Evolutionary conservation across 257 asterid species (phyloP).

Genomic region (Solanum gandarillasii): DNA sequence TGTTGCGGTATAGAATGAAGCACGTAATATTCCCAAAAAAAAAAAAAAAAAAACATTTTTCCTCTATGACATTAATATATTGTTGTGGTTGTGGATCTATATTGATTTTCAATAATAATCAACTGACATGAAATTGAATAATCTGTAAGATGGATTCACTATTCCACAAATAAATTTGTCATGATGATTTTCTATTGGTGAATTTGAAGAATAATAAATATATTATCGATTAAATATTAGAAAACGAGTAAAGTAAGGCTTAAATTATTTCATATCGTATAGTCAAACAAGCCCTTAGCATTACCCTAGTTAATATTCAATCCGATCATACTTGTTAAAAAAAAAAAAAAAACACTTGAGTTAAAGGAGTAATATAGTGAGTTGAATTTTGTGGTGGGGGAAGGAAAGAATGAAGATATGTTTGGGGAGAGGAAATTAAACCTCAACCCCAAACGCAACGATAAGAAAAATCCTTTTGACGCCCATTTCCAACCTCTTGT

Average conservation of each 20-base stretch:
- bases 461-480: slow-evolving; percentile 27
- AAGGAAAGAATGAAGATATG: neutral
- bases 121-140: neutral
- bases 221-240: neutral
- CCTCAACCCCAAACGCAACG: slow-evolving; percentile 32
- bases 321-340: too few relatives aligned
- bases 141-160: neutral
- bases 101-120: neutral
- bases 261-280: too few relatives aligned
- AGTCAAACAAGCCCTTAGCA: neutral
- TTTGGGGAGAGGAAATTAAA: slow-evolving; percentile 5
- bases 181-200: neutral
- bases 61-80: too few relatives aligned
- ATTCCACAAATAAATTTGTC: neutral
- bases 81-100: neutral
- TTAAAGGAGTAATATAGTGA: neutral
- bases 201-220: neutral
- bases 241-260: neutral
- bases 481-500: slow-evolving; percentile 6
- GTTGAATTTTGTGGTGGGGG: neutral
- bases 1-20: neutral
- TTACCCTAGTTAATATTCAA: neutral
- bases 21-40: neutral
- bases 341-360: neutral
- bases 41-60: too few relatives aligned